These are phyloP conservation scores for Carnegiea gigantea DNA, from an alignment of 179 eudicot species.

Conservation along the genomic window DNA sequence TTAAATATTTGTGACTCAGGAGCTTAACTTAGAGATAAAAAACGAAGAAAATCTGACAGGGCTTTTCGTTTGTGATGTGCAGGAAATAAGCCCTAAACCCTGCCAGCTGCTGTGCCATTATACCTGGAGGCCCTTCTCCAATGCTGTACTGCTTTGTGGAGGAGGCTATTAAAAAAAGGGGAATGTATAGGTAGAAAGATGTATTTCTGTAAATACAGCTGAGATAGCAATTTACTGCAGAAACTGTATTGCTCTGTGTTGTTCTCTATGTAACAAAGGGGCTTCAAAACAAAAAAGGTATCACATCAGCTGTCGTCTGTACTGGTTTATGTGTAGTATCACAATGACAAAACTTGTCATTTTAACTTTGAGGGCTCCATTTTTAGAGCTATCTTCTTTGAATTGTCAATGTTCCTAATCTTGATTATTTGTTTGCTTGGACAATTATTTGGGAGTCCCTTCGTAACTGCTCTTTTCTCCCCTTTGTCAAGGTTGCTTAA, in stretches of 20 bases:
- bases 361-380: background rate
- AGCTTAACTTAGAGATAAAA: too few relatives aligned
- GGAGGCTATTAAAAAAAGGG: background rate
- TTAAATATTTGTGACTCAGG: too few relatives aligned
- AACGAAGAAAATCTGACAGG: background rate
- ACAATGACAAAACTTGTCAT: background rate
- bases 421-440: too few relatives aligned
- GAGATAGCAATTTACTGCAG: background rate
- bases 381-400: background rate
- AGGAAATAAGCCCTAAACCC: slow-evolving; percentile 10
- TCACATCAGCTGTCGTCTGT: background rate
- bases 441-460: too few relatives aligned
- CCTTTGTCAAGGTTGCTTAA: too few relatives aligned
- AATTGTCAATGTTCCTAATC: too few relatives aligned
- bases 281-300: background rate
- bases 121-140: slow-evolving; percentile 1
- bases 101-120: slow-evolving; percentile 4
- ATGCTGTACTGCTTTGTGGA: background rate
- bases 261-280: slow-evolving; percentile 2
- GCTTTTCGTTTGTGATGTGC: background rate
- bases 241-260: slow-evolving; percentile 10
- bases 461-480: too few relatives aligned
- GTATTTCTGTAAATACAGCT: slow-evolving; percentile 19
- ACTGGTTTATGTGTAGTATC: background rate
- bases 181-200: background rate